Evolutionary conservation across 768 basidiomycete species (phyloP), one percentile per base, ranked within the genome.

Genomic region (Tylopilus subfusipes): DNA sequence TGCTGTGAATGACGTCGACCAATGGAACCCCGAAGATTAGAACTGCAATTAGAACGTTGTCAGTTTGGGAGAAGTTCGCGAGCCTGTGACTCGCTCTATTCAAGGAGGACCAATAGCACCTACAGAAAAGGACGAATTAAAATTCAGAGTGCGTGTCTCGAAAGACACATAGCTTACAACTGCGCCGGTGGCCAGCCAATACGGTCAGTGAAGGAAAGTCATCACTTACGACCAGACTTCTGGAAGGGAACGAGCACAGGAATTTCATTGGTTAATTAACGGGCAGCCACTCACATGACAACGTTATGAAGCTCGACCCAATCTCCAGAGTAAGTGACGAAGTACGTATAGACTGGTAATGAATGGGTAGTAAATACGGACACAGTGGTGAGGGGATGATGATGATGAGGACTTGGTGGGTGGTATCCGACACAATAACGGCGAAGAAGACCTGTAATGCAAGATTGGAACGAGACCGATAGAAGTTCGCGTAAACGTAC

Each of bases 321-420:
- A 25, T 72, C 55, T 33, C 69, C 70, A 31, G 68, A 80, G 54
- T 79, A 66, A 16, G 72, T 74, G 34, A 82, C 60, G 4, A 75
- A 58, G 56, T 82, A 82, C 4, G 69, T 71, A 54, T 82, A 82
- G 16, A 77, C 81, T 82, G 42, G 19, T 11, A n/a, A n/a, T n/a
- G 18, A 36, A 22, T 5, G 19, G n/a, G 49, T 57, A 24, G 49
- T 57, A 24, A 61, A 27, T 47, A 42, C 21, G 27, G 8, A 24
- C 34, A 45, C n/a, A 31, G 1, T 2, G 1, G 9, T n/a, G 13
- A 18, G 2, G 4, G 2, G 9, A 22, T 18, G 7, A 19, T 82
- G 64, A 2, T 33, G 52, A 85, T 82, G 27, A 84, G 64, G 1
- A 66, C 72, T 59, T 84, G 82, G 55, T 84, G 83, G 2, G 77